Conservation (phyloP, 805 yeast genomes). For the Ogataea chonburiensis region DNA sequence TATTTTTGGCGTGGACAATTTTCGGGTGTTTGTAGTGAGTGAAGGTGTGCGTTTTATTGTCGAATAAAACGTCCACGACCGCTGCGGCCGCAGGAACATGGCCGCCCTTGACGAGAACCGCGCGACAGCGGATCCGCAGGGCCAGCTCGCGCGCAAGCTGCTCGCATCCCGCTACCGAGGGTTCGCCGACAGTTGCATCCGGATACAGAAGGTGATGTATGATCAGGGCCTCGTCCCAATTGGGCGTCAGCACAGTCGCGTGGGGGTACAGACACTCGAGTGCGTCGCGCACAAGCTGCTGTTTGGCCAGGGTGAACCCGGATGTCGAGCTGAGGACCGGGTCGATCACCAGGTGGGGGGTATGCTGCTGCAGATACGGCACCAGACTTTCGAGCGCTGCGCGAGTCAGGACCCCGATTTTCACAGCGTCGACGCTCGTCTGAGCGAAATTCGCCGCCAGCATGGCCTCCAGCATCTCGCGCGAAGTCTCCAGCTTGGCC, state of each 20-base stretch:
- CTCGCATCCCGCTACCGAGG: constrained; percentile 22
- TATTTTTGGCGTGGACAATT: constrained; percentile 46
- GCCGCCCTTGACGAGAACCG: constrained; percentile 76
- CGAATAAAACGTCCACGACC: constrained; percentile 54
- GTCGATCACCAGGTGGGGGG: constrained; percentile 53
- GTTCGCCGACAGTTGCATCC: constrained; percentile 25
- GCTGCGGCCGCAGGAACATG: constrained; percentile 51
- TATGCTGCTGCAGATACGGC: constrained; percentile 34
- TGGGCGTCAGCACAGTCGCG: constrained; percentile 73
- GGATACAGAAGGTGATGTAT: constrained; percentile 9
- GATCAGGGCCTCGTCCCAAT: constrained; percentile 59
- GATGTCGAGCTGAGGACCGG: constrained; percentile 86
- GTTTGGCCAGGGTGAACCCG: constrained; percentile 57
- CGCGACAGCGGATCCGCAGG: constrained; percentile 28
- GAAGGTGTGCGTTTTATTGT: constrained; percentile 36
- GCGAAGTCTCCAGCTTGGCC: constrained; percentile 42
- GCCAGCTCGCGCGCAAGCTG: constrained; percentile 38
- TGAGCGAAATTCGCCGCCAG: constrained; percentile 39
- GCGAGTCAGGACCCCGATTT: constrained; percentile 73
- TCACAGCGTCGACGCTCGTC: constrained; percentile 56
- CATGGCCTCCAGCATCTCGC: constrained; percentile 44
- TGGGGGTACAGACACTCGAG: constrained; percentile 45
- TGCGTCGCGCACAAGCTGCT: constrained; percentile 28
- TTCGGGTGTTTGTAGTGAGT: constrained; percentile 46
- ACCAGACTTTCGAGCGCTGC: constrained; percentile 51